Evolutionary conservation across 345 rosid genomes (phyloP).

Genomic region (Durio zibethinus): DNA sequence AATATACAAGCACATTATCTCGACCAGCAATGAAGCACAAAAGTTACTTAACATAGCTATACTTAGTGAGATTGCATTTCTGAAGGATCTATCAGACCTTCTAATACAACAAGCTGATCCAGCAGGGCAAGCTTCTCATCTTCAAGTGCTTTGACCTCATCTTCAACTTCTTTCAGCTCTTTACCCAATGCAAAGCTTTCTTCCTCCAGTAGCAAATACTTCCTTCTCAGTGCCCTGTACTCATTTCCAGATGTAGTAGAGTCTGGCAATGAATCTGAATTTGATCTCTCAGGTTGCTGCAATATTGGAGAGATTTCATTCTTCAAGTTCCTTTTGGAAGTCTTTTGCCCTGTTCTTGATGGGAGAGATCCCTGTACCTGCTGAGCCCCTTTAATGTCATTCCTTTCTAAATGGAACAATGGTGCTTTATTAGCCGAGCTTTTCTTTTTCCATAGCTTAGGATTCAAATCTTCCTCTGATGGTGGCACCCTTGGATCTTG

Average conservation of each 20-base stretch:
- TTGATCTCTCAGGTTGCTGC: constrained; percentile 56
- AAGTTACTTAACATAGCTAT: neutral
- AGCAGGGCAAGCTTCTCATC: constrained; percentile 67
- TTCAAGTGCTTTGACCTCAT: constrained; percentile 66
- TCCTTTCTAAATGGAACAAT: constrained; percentile 33
- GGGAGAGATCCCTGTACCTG: constrained; percentile 27
- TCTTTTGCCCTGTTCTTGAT: constrained; percentile 31
- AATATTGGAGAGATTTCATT: constrained; percentile 43
- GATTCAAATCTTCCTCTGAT: constrained; percentile 38
- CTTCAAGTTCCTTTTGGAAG: constrained; percentile 41
- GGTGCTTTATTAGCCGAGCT: constrained; percentile 32
- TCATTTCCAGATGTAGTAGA: constrained; percentile 57
- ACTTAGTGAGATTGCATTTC: constrained; percentile 28
- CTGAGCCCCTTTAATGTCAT: constrained; percentile 25
- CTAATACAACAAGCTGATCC: constrained; percentile 86
- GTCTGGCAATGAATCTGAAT: constrained; percentile 65
- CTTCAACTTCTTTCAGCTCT: constrained; percentile 60
- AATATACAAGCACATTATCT: neutral
- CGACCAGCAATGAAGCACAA: neutral
- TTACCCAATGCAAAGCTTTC: constrained; percentile 62
- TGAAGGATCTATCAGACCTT: constrained; percentile 80
- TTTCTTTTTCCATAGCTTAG: constrained; percentile 49
- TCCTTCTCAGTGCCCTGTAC: constrained; percentile 64
- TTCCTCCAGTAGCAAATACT: constrained; percentile 74
- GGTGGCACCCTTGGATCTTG: constrained; percentile 49